Evolutionary conservation across 2,329 filamentous ascomycete genomes (phyloP).

Genomic region (Leptographium wingfieldii): DNA sequence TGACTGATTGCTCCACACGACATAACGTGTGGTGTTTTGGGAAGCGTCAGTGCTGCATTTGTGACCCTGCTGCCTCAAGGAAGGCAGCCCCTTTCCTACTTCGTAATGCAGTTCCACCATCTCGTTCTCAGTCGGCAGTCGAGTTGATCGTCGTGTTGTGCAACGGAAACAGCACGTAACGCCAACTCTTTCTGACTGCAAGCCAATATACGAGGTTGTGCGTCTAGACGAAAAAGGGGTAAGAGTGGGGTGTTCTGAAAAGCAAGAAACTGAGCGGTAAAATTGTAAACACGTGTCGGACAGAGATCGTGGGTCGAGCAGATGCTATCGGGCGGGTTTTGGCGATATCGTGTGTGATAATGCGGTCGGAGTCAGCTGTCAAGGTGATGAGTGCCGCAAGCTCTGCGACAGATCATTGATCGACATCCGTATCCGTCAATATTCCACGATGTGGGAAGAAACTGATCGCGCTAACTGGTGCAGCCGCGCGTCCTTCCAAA

Average conservation of each 20-base stretch:
- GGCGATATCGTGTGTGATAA: not conserved
- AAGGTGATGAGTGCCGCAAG: not conserved
- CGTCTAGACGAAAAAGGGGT: not conserved
- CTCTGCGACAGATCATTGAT: not conserved
- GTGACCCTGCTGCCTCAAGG: not conserved
- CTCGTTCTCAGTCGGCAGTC: not conserved
- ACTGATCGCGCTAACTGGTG: not conserved
- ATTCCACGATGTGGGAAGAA: not conserved
- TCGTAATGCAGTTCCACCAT: not conserved
- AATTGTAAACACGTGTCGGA: not conserved
- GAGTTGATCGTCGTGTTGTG: not conserved
- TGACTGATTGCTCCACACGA: constrained; percentile 1
- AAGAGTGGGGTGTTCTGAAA: not conserved
- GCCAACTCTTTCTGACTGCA: not conserved
- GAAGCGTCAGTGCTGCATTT: not conserved
- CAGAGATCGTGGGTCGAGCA: not conserved
- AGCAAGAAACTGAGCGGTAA: not conserved
- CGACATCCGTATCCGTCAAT: not conserved
- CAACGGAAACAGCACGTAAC: not conserved
- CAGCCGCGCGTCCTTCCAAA: not conserved
- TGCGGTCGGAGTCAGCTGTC: not conserved
- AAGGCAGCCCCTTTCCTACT: not conserved
- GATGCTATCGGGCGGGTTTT: not conserved
- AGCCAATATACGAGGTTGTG: not conserved
- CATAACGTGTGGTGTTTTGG: not conserved